phyloP scores from a whole-genome alignment of 2,329 filamentous ascomycete species.

The Monosporascus sp. region DNA sequence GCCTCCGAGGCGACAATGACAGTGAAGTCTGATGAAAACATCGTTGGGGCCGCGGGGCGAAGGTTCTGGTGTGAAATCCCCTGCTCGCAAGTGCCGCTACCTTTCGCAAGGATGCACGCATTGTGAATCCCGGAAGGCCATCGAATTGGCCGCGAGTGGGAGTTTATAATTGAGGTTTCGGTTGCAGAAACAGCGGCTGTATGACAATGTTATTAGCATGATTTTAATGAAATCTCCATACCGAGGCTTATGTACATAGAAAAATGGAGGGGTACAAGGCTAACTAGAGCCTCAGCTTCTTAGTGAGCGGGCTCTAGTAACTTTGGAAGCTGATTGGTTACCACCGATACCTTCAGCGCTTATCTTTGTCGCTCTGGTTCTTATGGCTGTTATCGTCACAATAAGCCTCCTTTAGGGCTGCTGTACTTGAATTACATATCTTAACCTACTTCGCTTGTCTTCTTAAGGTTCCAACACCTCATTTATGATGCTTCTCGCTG shows the following conservation, averaged over 20 bases:
- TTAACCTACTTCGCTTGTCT: background rate
- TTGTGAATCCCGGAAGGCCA: constrained; percentile 19
- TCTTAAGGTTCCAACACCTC: background rate
- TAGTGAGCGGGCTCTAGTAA: too few relatives aligned
- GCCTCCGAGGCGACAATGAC: constrained; percentile 44
- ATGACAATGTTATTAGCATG: too few relatives aligned
- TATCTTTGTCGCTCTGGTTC: too few relatives aligned
- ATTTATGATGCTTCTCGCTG: too few relatives aligned
- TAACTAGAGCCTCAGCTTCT: too few relatives aligned
- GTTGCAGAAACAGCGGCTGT: background rate
- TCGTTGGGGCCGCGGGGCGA: constrained; percentile 26
- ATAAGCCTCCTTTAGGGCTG: background rate
- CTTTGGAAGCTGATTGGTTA: too few relatives aligned
- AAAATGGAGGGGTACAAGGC: too few relatives aligned
- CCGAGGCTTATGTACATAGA: too few relatives aligned
- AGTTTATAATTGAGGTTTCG: background rate
- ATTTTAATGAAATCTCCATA: too few relatives aligned
- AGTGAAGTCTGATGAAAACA: constrained; percentile 42
- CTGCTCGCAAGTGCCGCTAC: constrained; percentile 15
- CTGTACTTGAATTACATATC: background rate
- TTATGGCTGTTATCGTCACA: background rate
- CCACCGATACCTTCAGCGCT: too few relatives aligned
- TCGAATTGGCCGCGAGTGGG: constrained; percentile 6
- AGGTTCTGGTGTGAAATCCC: constrained; percentile 21
- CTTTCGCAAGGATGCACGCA: constrained; percentile 22